A percentile compares a stretch with the other conserved stretches of the same genome.
phyloP scores from a whole-genome alignment of 2,329 filamentous ascomycete genomes.

The Neurospora sp. region DNA sequence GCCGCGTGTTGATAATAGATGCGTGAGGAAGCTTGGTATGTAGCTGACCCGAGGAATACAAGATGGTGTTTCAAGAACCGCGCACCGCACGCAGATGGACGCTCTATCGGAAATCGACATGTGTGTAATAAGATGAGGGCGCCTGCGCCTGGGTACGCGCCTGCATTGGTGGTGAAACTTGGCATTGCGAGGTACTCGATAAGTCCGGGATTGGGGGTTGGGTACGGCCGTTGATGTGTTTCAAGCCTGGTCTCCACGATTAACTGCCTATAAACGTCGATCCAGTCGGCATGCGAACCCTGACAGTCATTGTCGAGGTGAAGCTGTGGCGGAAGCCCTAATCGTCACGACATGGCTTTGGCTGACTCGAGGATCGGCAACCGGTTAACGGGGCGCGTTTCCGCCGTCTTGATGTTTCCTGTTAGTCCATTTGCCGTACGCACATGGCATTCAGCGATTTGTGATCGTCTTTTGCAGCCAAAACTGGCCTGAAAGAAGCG shows the following conservation, averaged over 20 bases:
- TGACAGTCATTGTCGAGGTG: not conserved
- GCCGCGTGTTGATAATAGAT: not conserved
- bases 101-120: constrained; percentile 1
- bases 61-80: constrained; percentile 7
- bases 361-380: not conserved
- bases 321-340: not conserved
- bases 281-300: not conserved
- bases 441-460: not conserved
- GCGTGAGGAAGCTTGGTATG: not conserved
- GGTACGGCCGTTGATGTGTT: not conserved
- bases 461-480: too few species aligned
- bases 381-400: not conserved
- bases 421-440: not conserved
- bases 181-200: not conserved
- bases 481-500: not conserved
- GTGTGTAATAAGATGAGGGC: not conserved
- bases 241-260: not conserved
- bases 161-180: constrained; percentile 4
- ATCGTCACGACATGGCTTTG: not conserved
- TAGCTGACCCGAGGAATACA: not conserved
- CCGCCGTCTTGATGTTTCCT: not conserved
- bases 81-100: not conserved
- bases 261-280: not conserved
- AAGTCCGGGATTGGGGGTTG: not conserved
- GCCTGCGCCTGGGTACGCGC: not conserved